Evolutionary conservation across 2,329 filamentous ascomycete species (phyloP), one percentile per base, ranked within the genome.

Genomic region (Microsporum audouinii): DNA sequence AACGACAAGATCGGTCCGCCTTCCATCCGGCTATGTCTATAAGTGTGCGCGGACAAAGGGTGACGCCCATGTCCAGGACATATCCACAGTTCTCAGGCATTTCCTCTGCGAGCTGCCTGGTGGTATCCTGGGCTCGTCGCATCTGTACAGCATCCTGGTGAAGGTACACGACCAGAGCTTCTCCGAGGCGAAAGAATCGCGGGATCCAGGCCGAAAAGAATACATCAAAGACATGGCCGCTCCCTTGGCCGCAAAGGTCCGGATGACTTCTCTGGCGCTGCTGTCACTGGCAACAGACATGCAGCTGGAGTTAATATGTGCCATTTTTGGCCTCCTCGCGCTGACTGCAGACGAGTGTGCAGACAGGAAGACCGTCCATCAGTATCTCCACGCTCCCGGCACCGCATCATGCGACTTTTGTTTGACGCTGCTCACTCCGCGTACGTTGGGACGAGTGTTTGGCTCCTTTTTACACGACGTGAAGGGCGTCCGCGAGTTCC

Each of bases 221-320:
- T 68, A 66, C 53, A 61, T 70, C 10, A 61, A 62, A 1, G 66
- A 66, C 8, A 31, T 68, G n/a, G 64, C 65, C 4, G 57, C 66
- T 12, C 45, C 64, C 6, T 62, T 63, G 8, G 66, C 68, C 7
- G 65, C 64, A 3, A 70, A 68, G 59, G 66, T 69, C 17, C 68
- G 70, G 53, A 69, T 72, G n/a, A 71, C 75, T 12, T 66, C 72
- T 0, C 68, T 75, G 29, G 75, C 73, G 29, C 67, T 76, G 5
- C 63, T 74, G 38, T 72, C 72, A 5, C 62, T 74, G 59, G 71
- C 72, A 8, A 70, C 65, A 49, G 68, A 73, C 39, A 71, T 74
- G 69, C 72, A 76, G 60, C 66, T 74, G 45, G 72, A 73, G 31
- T 67, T 77, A 27, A 72, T 76, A 60, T 76, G 73, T 60, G 71